phyloP scores from a whole-genome alignment of 495 filamentous ascomycete genomes.

The Penicillium roqueforti region DNA sequence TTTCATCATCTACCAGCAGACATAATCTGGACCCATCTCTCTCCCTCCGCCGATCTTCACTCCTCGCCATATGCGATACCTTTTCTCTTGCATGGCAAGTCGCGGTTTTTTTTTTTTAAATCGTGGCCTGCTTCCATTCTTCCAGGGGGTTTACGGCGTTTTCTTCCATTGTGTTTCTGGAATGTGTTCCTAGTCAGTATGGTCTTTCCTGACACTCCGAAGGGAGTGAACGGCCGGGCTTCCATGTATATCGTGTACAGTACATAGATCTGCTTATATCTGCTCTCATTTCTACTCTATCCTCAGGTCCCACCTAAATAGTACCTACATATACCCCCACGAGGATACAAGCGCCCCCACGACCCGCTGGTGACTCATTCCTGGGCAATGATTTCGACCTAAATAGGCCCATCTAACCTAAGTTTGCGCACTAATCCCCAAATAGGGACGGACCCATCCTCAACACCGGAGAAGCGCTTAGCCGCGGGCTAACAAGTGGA shows the following conservation, averaged over 20 bases:
- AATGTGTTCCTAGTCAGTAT: conserved; percentile 16
- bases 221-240: background rate
- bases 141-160: conserved; percentile 31
- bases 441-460: background rate
- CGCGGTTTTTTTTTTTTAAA: conserved; percentile 16
- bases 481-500: conserved; percentile 3
- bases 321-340: too few relatives aligned
- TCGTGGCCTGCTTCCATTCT: conserved; percentile 25
- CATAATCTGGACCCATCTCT: background rate
- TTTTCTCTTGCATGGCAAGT: conserved; percentile 30
- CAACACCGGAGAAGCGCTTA: conserved; percentile 9
- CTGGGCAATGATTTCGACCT: background rate
- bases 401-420: background rate
- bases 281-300: conserved; percentile 14
- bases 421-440: conserved; percentile 1
- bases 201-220: background rate
- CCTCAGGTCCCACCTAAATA: conserved; percentile 1
- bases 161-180: conserved; percentile 15
- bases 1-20: background rate
- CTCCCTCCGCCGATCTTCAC: background rate
- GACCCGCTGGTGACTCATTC: background rate
- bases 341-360: too few relatives aligned
- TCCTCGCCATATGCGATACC: conserved; percentile 13
- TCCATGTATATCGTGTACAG: conserved; percentile 34
- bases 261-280: conserved; percentile 29